A percentile compares a stretch with the other conserved stretches of the same genome.
phyloP scores from a whole-genome alignment of 2,329 filamentous ascomycete genomes.

The Sclerotinia spermophila region DNA sequence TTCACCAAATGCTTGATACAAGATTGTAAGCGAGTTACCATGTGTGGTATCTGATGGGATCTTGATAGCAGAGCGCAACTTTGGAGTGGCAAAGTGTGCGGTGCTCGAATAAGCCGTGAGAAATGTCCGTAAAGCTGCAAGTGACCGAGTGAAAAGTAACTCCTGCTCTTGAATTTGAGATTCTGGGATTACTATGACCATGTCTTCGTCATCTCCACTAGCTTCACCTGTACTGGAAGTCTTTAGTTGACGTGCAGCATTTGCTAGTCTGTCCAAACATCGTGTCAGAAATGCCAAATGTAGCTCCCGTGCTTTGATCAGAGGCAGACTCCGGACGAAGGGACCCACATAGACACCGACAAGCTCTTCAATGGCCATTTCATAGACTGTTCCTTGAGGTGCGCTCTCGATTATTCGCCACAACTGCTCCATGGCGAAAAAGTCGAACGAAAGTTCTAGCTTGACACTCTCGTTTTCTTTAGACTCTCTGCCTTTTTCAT shows the following conservation, averaged over 20 bases:
- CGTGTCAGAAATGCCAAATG: slow-evolving; percentile 70
- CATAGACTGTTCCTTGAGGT: slow-evolving; percentile 61
- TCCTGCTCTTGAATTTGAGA: slow-evolving; percentile 52
- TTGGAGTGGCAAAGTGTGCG: slow-evolving; percentile 56
- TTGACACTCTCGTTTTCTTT: slow-evolving; percentile 39
- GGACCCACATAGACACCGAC: slow-evolving; percentile 66
- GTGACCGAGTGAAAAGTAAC: slow-evolving; percentile 62
- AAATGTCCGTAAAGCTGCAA: slow-evolving; percentile 66
- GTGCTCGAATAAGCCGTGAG: slow-evolving; percentile 61
- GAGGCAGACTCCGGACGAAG: slow-evolving; percentile 49
- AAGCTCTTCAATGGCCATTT: slow-evolving; percentile 64
- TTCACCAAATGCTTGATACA: slow-evolving; percentile 71
- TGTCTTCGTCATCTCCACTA: slow-evolving; percentile 49
- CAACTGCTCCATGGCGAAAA: slow-evolving; percentile 63
- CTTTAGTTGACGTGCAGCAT: slow-evolving; percentile 57
- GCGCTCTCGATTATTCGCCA: slow-evolving; percentile 78
- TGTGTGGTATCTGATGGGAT: slow-evolving; percentile 50
- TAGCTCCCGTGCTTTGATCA: slow-evolving; percentile 50
- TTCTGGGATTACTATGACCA: slow-evolving; percentile 49
- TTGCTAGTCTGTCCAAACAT: slow-evolving; percentile 67
- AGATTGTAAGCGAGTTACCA: slow-evolving; percentile 63
- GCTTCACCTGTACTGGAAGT: slow-evolving; percentile 43
- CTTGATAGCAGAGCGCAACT: slow-evolving; percentile 51
- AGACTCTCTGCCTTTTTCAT: slow-evolving; percentile 45
- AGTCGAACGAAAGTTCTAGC: slow-evolving; percentile 50